A percentile compares a stretch with the other conserved stretches of the same genome.
These are phyloP conservation scores for Lineolata rhizophorae DNA, from an alignment of 495 filamentous ascomycete genomes.

Conservation along the genomic window DNA sequence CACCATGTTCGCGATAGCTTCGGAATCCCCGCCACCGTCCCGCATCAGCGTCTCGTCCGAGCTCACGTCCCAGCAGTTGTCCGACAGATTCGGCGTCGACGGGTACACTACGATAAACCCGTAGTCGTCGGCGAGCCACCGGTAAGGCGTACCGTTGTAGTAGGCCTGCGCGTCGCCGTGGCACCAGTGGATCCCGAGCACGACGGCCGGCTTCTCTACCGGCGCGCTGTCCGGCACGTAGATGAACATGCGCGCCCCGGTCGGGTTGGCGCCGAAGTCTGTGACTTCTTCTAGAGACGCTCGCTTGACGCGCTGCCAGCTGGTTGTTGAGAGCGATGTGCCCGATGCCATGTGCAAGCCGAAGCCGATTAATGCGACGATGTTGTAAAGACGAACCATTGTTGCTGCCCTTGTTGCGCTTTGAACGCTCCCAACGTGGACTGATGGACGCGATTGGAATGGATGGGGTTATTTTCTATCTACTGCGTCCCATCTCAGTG, in stretches of 20 bases:
- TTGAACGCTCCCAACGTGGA: too few species aligned
- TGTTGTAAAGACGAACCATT: too few species aligned
- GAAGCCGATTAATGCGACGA: too few species aligned
- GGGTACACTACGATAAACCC: neutral
- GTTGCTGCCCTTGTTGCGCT: too few species aligned
- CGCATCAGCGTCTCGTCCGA: slow-evolving; percentile 25
- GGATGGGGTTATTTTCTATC: too few species aligned
- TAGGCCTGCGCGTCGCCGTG: neutral
- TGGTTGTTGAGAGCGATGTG: too few species aligned
- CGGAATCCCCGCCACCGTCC: slow-evolving; percentile 28
- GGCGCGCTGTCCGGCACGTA: neutral
- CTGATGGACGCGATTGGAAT: too few species aligned
- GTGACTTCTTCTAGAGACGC: too few species aligned
- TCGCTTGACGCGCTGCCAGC: too few species aligned
- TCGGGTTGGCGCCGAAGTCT: neutral
- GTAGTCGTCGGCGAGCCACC: neutral
- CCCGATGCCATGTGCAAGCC: too few species aligned
- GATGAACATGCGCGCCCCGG: neutral
- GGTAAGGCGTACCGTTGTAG: neutral
- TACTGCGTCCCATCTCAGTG: too few species aligned
- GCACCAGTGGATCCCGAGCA: neutral
- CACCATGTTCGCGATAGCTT: slow-evolving; percentile 34
- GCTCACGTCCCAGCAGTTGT: slow-evolving; percentile 33
- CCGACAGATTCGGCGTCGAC: slow-evolving; percentile 16
- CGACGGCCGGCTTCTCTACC: neutral